A percentile compares a stretch with the other conserved stretches of the same genome.
Evolutionary conservation across 208 protist species (phyloP).

Genomic region (Kentomonas sorsogonicus): DNA sequence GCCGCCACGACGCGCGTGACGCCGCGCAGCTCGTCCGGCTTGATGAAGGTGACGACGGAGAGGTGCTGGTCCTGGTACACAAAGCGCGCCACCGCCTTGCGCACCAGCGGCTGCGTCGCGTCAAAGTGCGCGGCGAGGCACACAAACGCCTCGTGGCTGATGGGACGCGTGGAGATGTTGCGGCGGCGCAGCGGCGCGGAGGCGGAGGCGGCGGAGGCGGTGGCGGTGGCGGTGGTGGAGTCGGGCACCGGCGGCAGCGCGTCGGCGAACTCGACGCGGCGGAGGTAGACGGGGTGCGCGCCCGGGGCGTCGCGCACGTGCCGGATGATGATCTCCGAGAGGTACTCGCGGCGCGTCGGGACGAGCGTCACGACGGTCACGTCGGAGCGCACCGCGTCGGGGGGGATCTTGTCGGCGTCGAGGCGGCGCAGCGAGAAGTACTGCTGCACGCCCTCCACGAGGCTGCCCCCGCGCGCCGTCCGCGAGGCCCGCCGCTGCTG

Average conservation of each 20-base stretch:
- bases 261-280: slow-evolving; percentile 18
- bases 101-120: slow-evolving; percentile 22
- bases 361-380: slow-evolving; percentile 18
- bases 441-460: slow-evolving; percentile 11
- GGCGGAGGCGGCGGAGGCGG: background rate
- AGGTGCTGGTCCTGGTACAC: slow-evolving; percentile 22
- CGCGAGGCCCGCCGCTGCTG: background rate
- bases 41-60: slow-evolving; percentile 24
- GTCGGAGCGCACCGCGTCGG: slow-evolving; percentile 17
- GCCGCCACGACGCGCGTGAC: slow-evolving; percentile 19
- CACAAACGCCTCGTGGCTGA: slow-evolving; percentile 19
- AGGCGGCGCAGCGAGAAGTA: slow-evolving; percentile 22
- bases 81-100: slow-evolving; percentile 24
- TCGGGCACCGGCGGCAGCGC: background rate
- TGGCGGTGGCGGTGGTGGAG: background rate
- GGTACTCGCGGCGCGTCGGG: slow-evolving; percentile 15
- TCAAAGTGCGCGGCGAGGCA: slow-evolving; percentile 17
- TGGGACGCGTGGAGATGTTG: slow-evolving; percentile 12
- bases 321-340: slow-evolving; percentile 24
- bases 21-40: slow-evolving; percentile 25
- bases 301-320: slow-evolving; percentile 2
- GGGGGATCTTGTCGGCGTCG: slow-evolving; percentile 13
- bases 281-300: slow-evolving; percentile 19
- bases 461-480: too few species aligned
- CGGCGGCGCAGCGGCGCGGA: background rate